Evolutionary conservation across 352 stramenopile genomes (phyloP), one percentile per base, ranked within the genome.

Genomic region (Phytophthora pisi): DNA sequence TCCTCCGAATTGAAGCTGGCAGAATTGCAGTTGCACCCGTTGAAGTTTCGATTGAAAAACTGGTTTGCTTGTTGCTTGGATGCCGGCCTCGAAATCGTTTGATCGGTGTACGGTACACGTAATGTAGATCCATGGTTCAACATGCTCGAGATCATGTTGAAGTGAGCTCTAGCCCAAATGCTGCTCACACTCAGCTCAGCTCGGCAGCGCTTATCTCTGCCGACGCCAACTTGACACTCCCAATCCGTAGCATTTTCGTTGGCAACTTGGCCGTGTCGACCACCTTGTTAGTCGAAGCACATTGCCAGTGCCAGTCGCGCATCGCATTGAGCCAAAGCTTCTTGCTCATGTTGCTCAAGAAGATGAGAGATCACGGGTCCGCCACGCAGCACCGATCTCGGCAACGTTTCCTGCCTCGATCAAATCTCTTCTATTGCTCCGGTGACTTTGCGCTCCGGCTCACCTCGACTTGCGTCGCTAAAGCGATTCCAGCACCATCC

Each of bases 381-480:
- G 10, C 57, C 36, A 50, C 11, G 40, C 9, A 47, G 36, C 34
- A 40, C 40, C 40, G 18, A 51, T 51, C 20, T 64, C 8, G 36
- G n/a, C 56, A 28, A 45, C 34, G 18, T 13, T 52, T 36, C 47
- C 53, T 26, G 4, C n/a, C 49, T 59, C 40, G 8, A 10, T 46
- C 57, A 63, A 60, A 67, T 58, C 43, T 54, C 51, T 55, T 60
- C 30, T 57, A 11, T 9, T 40, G 18, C 50, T 66, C 45, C 16
- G 13, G 36, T 56, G 20, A 11, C 26, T 51, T 49, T 42, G 38
- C 24, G 52, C 40, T 74, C 55, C 51, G 56, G 55, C 61, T 67
- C 55, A 70, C 38, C 47, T 45, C 5, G 13, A 20, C n/a, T 3
- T 46, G 40, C 40, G 40, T 46, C 40, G 40, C 40, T 46, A 46